Evolutionary conservation across 192 early-diverging fungal genomes (phyloP).

Genomic region (Coemansia sp.): DNA sequence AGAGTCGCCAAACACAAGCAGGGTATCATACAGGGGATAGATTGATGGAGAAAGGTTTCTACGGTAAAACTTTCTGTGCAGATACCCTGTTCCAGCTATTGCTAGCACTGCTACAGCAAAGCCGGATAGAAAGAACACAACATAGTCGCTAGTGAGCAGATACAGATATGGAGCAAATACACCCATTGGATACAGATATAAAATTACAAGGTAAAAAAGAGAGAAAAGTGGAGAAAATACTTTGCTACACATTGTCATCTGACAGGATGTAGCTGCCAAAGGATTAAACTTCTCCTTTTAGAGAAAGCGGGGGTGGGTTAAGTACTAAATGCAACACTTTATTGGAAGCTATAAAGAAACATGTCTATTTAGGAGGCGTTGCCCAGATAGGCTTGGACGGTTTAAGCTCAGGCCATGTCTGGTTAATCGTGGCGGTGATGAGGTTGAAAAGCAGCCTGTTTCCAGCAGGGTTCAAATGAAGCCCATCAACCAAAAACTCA

Average conservation of each 20-base stretch:
- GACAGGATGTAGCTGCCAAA: not conserved
- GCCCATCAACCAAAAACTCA: slow-evolving; percentile 52
- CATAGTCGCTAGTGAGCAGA: no score
- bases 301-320: no score
- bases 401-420: slow-evolving; percentile 25
- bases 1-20: slow-evolving; percentile 37
- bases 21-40: slow-evolving; percentile 24
- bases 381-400: not conserved
- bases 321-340: no score
- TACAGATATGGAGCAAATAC: no score
- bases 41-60: not conserved
- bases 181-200: no score
- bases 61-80: not conserved
- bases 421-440: not conserved
- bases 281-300: no score
- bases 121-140: no score
- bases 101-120: not conserved
- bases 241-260: not conserved
- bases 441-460: slow-evolving; percentile 45
- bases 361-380: slow-evolving; percentile 1
- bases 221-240: not conserved
- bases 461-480: slow-evolving; percentile 58
- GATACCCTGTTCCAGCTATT: not conserved
- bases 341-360: not conserved
- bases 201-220: no score